Percentiles rank a stretch among this genome's conserved stretches.
Conservation (phyloP, 495 filamentous ascomycete genomes). For the Aspergillus kassunensis region DNA sequence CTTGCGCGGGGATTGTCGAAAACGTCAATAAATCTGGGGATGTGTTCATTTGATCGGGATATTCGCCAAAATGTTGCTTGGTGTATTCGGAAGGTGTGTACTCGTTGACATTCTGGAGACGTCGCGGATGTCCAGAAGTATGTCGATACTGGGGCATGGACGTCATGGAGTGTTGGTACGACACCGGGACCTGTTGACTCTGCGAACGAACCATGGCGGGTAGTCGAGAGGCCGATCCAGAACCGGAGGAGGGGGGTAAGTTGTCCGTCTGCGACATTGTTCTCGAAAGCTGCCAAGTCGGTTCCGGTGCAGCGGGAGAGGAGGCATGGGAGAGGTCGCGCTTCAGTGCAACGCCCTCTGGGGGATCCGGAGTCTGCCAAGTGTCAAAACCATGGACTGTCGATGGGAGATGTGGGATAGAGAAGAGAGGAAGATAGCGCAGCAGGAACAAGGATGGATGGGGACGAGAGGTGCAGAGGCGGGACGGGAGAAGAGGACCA, state of each 20-base stretch:
- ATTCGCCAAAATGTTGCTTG: slow-evolving; percentile 33
- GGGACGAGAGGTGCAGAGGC: slow-evolving; percentile 22
- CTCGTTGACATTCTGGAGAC: slow-evolving; percentile 38
- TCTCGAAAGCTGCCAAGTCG: slow-evolving; percentile 24
- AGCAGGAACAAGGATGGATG: slow-evolving; percentile 22
- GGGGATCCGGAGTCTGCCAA: slow-evolving; percentile 46
- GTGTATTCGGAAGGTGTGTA: slow-evolving; percentile 44
- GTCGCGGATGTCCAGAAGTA: slow-evolving; percentile 31
- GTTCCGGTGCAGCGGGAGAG: slow-evolving; percentile 26
- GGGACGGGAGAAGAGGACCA: slow-evolving; percentile 39
- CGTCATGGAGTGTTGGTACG: slow-evolving; percentile 29
- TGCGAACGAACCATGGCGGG: slow-evolving; percentile 44
- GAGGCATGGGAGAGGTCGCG: slow-evolving; percentile 34
- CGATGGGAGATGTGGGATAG: slow-evolving; percentile 20
- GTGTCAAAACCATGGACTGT: slow-evolving; percentile 45
- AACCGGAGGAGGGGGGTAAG: slow-evolving; percentile 16
- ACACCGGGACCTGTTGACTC: slow-evolving; percentile 41
- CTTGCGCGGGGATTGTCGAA: slow-evolving; percentile 24
- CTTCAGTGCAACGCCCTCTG: slow-evolving; percentile 31
- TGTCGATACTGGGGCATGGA: slow-evolving; percentile 29
- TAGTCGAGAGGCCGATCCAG: slow-evolving; percentile 28
- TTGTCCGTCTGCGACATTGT: slow-evolving; percentile 24
- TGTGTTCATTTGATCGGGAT: slow-evolving; percentile 19
- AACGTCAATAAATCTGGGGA: slow-evolving; percentile 31
- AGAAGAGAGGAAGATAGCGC: slow-evolving; percentile 20